Conservation (phyloP, 352 stramenopile species). For the Globisporangium viniferum region DNA sequence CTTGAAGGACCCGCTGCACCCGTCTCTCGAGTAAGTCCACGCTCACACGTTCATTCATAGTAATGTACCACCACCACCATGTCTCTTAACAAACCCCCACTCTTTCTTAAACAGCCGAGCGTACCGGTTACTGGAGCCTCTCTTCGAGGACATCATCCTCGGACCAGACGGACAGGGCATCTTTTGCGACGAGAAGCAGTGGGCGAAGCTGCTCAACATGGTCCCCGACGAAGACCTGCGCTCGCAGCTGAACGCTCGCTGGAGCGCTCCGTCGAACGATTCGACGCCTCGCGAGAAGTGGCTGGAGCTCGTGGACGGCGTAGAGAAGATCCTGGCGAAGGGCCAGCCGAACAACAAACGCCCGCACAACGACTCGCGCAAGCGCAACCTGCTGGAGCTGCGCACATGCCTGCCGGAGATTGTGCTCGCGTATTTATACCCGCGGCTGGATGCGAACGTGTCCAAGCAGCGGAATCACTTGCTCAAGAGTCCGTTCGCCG, state of each 20-base stretch:
- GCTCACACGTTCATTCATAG: background rate
- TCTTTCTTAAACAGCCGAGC: slow-evolving; percentile 57
- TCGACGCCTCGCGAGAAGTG: slow-evolving; percentile 87
- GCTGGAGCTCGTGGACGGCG: slow-evolving; percentile 68
- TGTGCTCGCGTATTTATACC: slow-evolving; percentile 96
- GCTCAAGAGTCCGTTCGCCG: slow-evolving; percentile 98
- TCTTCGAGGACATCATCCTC: slow-evolving; percentile 93
- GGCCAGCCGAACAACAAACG: slow-evolving; percentile 49
- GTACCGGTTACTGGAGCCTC: slow-evolving; percentile 92
- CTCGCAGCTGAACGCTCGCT: slow-evolving; percentile 54
- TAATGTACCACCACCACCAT: background rate
- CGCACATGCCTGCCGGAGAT: slow-evolving; percentile 93
- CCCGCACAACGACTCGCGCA: slow-evolving; percentile 47
- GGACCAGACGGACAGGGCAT: slow-evolving; percentile 90
- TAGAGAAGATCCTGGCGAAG: slow-evolving; percentile 67
- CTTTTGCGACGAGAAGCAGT: slow-evolving; percentile 85
- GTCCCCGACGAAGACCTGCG: slow-evolving; percentile 90
- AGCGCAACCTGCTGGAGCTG: slow-evolving; percentile 65
- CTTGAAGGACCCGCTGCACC: slow-evolving; percentile 91
- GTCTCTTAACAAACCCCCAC: background rate
- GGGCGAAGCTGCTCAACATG: slow-evolving; percentile 90
- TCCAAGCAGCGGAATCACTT: slow-evolving; percentile 99
- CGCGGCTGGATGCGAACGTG: slow-evolving; percentile 99
- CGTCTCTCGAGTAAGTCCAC: slow-evolving; percentile 81
- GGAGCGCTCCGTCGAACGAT: slow-evolving; percentile 41